Evolutionary conservation across 345 rosid genomes (phyloP), one percentile per base, ranked within the genome.

Genomic region (Trapa bicornis): DNA sequence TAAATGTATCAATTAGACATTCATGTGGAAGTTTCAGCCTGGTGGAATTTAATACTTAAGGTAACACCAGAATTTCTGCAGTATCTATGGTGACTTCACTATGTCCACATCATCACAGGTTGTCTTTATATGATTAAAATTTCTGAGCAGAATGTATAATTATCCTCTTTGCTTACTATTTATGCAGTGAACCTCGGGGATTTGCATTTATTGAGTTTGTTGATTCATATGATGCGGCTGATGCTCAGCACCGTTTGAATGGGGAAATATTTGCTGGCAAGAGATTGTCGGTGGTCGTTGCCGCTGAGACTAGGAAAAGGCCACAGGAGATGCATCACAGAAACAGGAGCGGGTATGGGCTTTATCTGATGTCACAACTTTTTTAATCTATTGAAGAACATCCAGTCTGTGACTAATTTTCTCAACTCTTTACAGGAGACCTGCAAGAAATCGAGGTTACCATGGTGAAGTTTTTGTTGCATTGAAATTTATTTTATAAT

Each of bases 201-300:
- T 91, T 94, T 89, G 99, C 96, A 15, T 94, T 94, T 84, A 92
- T 94, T 79, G 89, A 94, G 83, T 91, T 91, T 81, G 89, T 94
- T 75, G 97, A 94, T 78, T 74, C 91, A 32, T 82, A 79, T 76
- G 99, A 91, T 65, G 96, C 99, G 48, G 69, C 81, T 32, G 96
- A 89, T 77, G 99, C 97, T 72, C 97, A 89, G 71, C 83, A 83
- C 70, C 87, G 89, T 63, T 87, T 94, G 99, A 82, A 94, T 72
- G 89, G 97, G 50, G 84, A 87, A 68, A 75, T 76, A 12, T 85
- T 91, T 86, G 96, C 82, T 67, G 96, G 96, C 61, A 88, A 93
- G 77, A 92, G 86, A 80, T 84, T 94, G 38, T 82, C 97, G 17
- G 97, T 94, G 37, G 97, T 94, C 58, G 72, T 91, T 60, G 99